Percentiles rank a stretch among this genome's conserved stretches.
These are phyloP conservation scores for Penicillium roqueforti DNA, from an alignment of 495 filamentous ascomycete genomes.

Conservation along the genomic window DNA sequence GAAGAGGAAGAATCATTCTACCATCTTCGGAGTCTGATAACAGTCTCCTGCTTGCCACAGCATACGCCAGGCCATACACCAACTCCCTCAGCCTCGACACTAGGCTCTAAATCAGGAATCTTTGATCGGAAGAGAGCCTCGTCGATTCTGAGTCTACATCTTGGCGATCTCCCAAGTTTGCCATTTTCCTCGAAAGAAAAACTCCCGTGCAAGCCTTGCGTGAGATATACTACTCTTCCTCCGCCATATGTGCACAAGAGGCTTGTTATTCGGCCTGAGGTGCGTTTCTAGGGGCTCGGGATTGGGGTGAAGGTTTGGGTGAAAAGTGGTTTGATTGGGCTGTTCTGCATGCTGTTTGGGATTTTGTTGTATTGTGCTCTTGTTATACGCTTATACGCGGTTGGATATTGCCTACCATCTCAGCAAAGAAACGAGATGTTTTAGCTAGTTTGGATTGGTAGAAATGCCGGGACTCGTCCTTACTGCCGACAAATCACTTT, in stretches of 20 bases:
- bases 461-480: neutral
- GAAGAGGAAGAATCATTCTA: constrained; percentile 24
- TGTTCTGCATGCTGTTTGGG: neutral
- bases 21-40: constrained; percentile 27
- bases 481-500: constrained; percentile 3
- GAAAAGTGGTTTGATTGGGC: neutral
- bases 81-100: constrained; percentile 2
- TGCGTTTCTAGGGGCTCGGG: constrained; percentile 16
- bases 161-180: constrained; percentile 12
- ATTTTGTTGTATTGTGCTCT: neutral
- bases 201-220: constrained; percentile 7
- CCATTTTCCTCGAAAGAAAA: constrained; percentile 9
- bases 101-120: neutral
- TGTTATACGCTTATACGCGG: neutral
- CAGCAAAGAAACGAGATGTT: constrained; percentile 1
- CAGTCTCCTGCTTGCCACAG: constrained; percentile 14
- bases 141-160: constrained; percentile 19
- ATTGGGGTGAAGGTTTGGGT: too few species aligned
- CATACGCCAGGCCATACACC: constrained; percentile 1
- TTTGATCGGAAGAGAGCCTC: constrained; percentile 17
- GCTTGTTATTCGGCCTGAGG: constrained; percentile 18
- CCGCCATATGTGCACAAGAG: constrained; percentile 14
- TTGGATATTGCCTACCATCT: neutral
- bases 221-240: constrained; percentile 22
- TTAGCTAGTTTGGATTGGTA: neutral